A percentile compares a stretch with the other conserved stretches of the same genome.
Evolutionary conservation across 225 moss, liverwort and hornwort species (phyloP).

Genomic region (Polytrichum commune): DNA sequence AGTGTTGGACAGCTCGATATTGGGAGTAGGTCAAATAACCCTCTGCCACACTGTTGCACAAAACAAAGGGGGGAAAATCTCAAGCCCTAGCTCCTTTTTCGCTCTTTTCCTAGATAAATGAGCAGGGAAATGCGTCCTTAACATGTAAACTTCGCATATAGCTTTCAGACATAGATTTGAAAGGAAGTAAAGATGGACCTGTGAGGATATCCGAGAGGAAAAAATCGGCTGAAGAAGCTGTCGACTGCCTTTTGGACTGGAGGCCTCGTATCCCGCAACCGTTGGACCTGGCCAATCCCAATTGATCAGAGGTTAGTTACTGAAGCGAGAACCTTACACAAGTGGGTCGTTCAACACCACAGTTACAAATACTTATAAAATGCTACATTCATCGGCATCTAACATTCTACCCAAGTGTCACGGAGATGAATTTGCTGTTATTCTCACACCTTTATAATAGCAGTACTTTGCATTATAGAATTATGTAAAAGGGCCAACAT

Average conservation of each 20-base stretch:
- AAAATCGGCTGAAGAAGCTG: constrained; percentile 88
- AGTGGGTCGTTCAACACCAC: no score
- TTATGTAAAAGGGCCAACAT: no score
- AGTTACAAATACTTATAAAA: no score
- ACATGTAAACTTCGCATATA: not conserved
- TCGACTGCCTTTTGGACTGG: constrained; percentile 73
- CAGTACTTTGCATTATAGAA: not conserved
- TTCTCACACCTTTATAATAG: not conserved
- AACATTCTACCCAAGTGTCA: not conserved
- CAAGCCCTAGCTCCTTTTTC: not conserved
- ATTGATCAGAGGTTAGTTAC: no score
- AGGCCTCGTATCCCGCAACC: constrained; percentile 76
- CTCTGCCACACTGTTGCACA: constrained; percentile 72
- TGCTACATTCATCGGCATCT: not conserved
- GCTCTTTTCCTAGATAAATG: no score
- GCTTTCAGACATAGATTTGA: not conserved
- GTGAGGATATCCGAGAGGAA: constrained; percentile 93
- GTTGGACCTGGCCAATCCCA: constrained; percentile 46
- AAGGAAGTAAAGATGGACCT: constrained; percentile 36
- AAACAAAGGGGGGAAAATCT: not conserved
- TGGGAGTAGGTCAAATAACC: constrained; percentile 95
- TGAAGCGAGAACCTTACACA: no score
- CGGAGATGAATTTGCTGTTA: not conserved
- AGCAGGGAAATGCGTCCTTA: not conserved
- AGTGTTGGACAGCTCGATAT: constrained; percentile 97